Evolutionary conservation across 139 green algal genomes (phyloP).

Genomic region (Micromonas pusilla): DNA sequence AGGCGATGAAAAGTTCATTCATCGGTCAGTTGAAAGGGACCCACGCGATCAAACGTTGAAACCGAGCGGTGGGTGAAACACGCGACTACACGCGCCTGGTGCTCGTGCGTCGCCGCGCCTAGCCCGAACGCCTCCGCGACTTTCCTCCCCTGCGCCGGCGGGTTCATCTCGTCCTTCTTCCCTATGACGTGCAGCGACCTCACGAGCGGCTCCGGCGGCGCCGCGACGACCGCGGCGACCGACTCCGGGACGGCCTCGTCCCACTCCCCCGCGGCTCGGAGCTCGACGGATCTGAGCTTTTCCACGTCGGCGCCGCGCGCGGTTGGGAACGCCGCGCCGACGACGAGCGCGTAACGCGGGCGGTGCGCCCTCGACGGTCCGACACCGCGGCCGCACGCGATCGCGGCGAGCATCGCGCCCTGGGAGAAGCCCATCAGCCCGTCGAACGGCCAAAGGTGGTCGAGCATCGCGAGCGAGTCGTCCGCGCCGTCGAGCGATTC

Average conservation of each 20-base stretch:
- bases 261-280: neutral
- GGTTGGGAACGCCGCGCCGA: neutral
- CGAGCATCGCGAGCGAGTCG: slow-evolving; percentile 6
- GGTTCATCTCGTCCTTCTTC: slow-evolving; percentile 20
- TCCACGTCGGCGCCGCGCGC: neutral
- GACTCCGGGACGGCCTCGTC: neutral
- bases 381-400: slow-evolving; percentile 9
- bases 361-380: neutral
- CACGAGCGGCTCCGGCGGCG: neutral
- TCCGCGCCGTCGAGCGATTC: neutral
- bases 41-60: no score
- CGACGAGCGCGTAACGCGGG: neutral
- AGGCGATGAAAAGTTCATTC: no score
- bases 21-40: no score
- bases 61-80: no score
- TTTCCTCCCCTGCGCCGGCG: neutral
- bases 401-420: slow-evolving; percentile 23
- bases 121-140: slow-evolving; percentile 2
- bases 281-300: neutral
- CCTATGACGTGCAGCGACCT: slow-evolving; percentile 27
- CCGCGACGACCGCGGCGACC: neutral
- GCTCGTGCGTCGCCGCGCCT: neutral
- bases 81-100: neutral
- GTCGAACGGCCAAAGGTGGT: slow-evolving; percentile 17
- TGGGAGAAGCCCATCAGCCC: slow-evolving; percentile 31